A percentile compares a stretch with the other conserved stretches of the same genome.
Evolutionary conservation across 768 basidiomycete species (phyloP).

Genomic region (Hypholoma sublateritium): DNA sequence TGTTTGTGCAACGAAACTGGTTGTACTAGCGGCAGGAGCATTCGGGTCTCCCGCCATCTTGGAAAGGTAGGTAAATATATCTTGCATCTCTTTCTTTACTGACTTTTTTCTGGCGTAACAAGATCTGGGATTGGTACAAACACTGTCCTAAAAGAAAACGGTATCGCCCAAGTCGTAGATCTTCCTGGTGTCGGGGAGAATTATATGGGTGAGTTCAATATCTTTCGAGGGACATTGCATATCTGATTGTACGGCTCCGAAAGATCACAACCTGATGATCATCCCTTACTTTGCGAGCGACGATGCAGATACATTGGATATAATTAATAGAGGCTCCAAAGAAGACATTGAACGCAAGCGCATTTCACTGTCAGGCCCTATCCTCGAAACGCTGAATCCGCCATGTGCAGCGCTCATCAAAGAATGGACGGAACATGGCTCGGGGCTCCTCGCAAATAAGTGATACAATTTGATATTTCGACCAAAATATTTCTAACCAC

Average conservation of each 20-base stretch:
- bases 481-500: neutral
- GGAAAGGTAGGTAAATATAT: constrained; percentile 24
- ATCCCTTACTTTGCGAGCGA: constrained; percentile 41
- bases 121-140: constrained; percentile 57
- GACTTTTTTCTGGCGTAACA: neutral
- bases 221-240: neutral
- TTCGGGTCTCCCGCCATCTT: constrained; percentile 56
- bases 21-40: constrained; percentile 49
- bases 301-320: constrained; percentile 48
- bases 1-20: constrained; percentile 28
- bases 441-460: constrained; percentile 54
- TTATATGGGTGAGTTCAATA: constrained; percentile 39
- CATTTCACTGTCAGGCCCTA: neutral
- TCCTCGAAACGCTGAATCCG: neutral
- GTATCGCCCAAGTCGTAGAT: constrained; percentile 51
- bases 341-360: constrained; percentile 39
- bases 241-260: neutral
- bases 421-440: constrained; percentile 32
- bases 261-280: constrained; percentile 41
- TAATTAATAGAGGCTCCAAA: constrained; percentile 36
- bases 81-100: neutral
- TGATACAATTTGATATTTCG: constrained; percentile 19
- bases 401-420: constrained; percentile 12
- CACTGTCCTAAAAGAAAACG: constrained; percentile 42
- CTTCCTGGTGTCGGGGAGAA: constrained; percentile 78